phyloP scores from a whole-genome alignment of 371 early-diverging fungal genomes.

The Antonospora locustae region DNA sequence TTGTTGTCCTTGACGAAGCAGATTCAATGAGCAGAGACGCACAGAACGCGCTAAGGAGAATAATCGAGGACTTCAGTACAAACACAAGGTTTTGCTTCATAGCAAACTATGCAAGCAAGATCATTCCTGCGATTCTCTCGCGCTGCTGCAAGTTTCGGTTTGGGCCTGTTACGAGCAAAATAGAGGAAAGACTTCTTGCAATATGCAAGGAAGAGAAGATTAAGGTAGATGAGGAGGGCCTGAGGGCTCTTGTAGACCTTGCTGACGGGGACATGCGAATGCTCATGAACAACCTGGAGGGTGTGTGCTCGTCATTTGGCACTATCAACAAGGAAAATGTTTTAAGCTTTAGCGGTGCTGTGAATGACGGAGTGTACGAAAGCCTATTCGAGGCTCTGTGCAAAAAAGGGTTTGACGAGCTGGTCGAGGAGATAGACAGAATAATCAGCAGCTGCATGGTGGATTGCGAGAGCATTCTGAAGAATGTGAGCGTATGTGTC shows the following conservation, averaged over 20 bases:
- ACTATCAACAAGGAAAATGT: conserved; percentile 22
- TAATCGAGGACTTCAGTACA: conserved; percentile 88
- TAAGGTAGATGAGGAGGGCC: conserved; percentile 63
- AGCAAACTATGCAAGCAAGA: conserved; percentile 89
- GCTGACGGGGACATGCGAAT: conserved; percentile 87
- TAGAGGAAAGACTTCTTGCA: conserved; percentile 61
- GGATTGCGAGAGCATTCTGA: conserved; percentile 28
- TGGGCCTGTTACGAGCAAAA: conserved; percentile 67
- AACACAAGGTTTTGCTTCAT: conserved; percentile 88
- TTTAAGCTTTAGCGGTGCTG: conserved; percentile 28
- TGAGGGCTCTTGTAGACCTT: conserved; percentile 62
- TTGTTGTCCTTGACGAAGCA: conserved; percentile 94
- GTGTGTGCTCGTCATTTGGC: conserved; percentile 29
- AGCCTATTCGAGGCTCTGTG: conserved; percentile 24
- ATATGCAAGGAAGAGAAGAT: conserved; percentile 64
- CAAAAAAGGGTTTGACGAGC: conserved; percentile 10
- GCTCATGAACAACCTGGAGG: conserved; percentile 63
- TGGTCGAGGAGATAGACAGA: conserved; percentile 3
- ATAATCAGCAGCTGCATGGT: conserved; percentile 12
- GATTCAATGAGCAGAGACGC: conserved; percentile 96
- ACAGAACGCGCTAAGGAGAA: conserved; percentile 84
- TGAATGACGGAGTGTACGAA: conserved; percentile 9
- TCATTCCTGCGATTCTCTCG: conserved; percentile 88
- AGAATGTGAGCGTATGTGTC: conserved; percentile 23
- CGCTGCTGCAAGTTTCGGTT: conserved; percentile 93